Conservation (phyloP, 129 eudicot genomes). For the Flaveria brownii region DNA sequence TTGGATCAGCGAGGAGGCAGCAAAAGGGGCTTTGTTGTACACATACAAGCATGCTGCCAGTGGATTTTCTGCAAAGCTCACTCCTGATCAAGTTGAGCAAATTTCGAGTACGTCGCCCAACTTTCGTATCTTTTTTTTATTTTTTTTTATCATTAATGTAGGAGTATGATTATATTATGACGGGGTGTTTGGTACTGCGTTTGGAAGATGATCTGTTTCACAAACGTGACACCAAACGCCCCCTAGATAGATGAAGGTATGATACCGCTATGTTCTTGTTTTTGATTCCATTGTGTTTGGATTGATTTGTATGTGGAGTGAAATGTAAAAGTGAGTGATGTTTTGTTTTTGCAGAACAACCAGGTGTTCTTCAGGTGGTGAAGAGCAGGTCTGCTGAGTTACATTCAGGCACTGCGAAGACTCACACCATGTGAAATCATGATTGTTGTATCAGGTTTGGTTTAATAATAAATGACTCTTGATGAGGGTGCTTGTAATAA, state of each 20-base stretch:
- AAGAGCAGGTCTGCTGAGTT: slow-evolving; percentile 52
- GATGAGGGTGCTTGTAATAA: neutral
- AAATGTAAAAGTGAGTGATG: neutral
- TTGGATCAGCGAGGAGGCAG: slow-evolving; percentile 79
- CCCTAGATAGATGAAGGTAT: neutral
- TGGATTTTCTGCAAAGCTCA: slow-evolving; percentile 91
- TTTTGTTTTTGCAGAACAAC: slow-evolving; percentile 59
- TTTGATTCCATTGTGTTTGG: neutral
- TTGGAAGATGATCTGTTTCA: neutral
- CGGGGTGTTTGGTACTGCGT: neutral
- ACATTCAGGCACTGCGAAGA: slow-evolving; percentile 52
- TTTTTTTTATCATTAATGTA: neutral
- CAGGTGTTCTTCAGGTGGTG: slow-evolving; percentile 78
- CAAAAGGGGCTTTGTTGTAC: slow-evolving; percentile 74
- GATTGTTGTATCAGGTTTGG: slow-evolving; percentile 12
- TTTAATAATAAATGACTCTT: slow-evolving; percentile 26
- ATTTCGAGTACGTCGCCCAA: slow-evolving; percentile 54
- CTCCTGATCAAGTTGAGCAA: slow-evolving; percentile 74
- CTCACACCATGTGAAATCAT: slow-evolving; percentile 29
- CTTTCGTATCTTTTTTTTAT: slow-evolving; percentile 15
- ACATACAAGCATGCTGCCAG: slow-evolving; percentile 88
- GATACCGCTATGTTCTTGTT: neutral
- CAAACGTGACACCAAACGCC: neutral
- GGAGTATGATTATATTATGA: neutral
- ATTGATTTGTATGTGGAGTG: neutral